Percentiles rank a stretch among this genome's conserved stretches.
phyloP scores from a whole-genome alignment of 805 yeast species.

The Metschnikowia picachoensis region DNA sequence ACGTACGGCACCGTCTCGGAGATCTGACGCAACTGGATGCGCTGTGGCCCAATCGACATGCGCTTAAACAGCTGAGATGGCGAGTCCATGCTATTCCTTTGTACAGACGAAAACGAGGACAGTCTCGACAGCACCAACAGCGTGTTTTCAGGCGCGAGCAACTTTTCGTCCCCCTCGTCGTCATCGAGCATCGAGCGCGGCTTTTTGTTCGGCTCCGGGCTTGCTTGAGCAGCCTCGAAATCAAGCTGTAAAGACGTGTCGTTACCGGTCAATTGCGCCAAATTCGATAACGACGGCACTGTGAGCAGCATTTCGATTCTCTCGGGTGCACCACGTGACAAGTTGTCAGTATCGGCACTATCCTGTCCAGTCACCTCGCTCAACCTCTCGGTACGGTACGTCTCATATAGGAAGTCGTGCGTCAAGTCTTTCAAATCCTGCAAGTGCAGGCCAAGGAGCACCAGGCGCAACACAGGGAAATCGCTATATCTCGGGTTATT shows the following conservation, averaged over 20 bases:
- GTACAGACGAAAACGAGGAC: conserved; percentile 21
- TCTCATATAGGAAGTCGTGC: conserved; percentile 70
- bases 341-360: conserved; percentile 21
- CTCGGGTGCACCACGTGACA: conserved; percentile 19
- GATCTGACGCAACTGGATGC: conserved; percentile 67
- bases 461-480: conserved; percentile 58
- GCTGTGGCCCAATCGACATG: conserved; percentile 44
- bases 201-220: conserved; percentile 8
- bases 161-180: conserved; percentile 17
- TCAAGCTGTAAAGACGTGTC: conserved; percentile 12
- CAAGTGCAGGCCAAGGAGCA: conserved; percentile 76
- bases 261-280: conserved; percentile 47
- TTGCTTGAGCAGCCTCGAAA: too few species aligned
- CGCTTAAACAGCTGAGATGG: conserved; percentile 36
- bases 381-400: conserved; percentile 74
- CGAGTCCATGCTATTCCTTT: conserved; percentile 15
- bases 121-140: conserved; percentile 32
- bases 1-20: conserved; percentile 86
- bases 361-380: conserved; percentile 50
- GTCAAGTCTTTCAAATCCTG: conserved; percentile 80
- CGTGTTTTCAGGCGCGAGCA: conserved; percentile 26
- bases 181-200: conserved; percentile 37
- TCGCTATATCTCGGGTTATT: conserved; percentile 50
- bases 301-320: conserved; percentile 14
- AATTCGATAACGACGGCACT: conserved; percentile 57